A percentile compares a stretch with the other conserved stretches of the same genome.
Conservation (phyloP, 129 eudicot species). For the Silybum marianum region DNA sequence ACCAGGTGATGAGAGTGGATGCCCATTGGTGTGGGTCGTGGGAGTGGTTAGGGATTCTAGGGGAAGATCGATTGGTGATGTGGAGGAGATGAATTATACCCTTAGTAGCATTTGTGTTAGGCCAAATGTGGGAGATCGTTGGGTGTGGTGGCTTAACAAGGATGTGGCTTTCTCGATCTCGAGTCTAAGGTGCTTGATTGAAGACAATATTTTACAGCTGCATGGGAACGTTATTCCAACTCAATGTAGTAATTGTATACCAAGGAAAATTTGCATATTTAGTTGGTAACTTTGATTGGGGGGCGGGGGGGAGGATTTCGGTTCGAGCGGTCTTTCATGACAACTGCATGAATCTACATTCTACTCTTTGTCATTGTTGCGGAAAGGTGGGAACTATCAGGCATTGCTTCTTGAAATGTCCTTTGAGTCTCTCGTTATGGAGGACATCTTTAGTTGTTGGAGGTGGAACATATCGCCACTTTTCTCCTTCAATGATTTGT, state of each 20-base stretch:
- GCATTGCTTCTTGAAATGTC: background rate
- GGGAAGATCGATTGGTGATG: no score
- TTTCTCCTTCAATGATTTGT: no score
- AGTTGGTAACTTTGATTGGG: background rate
- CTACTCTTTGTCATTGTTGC: background rate
- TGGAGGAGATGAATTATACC: no score
- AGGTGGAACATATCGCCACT: background rate
- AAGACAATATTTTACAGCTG: background rate
- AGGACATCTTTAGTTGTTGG: background rate
- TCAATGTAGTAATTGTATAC: background rate
- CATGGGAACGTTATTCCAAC: background rate
- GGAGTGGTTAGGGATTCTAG: no score
- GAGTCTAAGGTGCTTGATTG: background rate
- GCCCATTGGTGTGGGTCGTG: background rate
- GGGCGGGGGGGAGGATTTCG: background rate
- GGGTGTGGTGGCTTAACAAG: background rate
- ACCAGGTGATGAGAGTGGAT: background rate
- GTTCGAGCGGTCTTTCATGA: background rate
- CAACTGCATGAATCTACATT: background rate
- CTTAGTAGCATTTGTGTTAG: background rate
- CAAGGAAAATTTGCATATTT: background rate
- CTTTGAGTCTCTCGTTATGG: background rate
- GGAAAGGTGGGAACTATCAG: background rate
- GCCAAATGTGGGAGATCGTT: background rate
- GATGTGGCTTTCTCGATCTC: background rate